Conservation (phyloP, 306 rosid genomes). For the Alnus rubra region DNA sequence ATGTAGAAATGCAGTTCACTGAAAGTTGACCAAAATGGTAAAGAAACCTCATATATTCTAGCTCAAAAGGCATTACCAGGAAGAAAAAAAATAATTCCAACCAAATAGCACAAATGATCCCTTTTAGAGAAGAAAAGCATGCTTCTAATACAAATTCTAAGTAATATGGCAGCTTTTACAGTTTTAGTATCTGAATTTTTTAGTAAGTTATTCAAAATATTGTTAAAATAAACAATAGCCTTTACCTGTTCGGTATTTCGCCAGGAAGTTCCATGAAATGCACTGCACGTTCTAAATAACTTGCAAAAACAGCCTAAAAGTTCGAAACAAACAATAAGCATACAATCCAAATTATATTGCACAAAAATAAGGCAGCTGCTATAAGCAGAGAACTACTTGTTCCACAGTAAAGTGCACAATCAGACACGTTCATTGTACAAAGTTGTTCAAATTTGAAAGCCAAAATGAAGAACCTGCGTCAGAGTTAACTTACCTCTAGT, state of each 20-base stretch:
- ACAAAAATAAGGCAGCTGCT: conserved; percentile 14
- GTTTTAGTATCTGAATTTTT: conserved; percentile 17
- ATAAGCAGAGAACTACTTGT: conserved; percentile 18
- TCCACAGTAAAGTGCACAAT: not conserved
- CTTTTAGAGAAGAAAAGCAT: not conserved
- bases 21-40: conserved; percentile 36
- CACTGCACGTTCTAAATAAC: conserved; percentile 79
- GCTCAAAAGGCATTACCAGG: not conserved
- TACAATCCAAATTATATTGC: conserved; percentile 19
- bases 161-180: conserved; percentile 9
- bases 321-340: conserved; percentile 32
- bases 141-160: not conserved
- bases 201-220: conserved; percentile 6
- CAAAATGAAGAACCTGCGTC: conserved; percentile 3
- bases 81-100: conserved; percentile 12
- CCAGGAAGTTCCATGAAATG: conserved; percentile 99
- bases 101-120: not conserved
- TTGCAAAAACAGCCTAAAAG: conserved; percentile 73
- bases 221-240: conserved; percentile 8
- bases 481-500: conserved; percentile 67
- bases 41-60: conserved; percentile 24
- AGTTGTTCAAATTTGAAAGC: not conserved
- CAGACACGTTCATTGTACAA: not conserved
- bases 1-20: conserved; percentile 93
- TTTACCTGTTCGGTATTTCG: conserved; percentile 90